Base-by-base conservation (phyloP, 768 basidiomycete species). In the Sarcomyxa edulis region DNA sequence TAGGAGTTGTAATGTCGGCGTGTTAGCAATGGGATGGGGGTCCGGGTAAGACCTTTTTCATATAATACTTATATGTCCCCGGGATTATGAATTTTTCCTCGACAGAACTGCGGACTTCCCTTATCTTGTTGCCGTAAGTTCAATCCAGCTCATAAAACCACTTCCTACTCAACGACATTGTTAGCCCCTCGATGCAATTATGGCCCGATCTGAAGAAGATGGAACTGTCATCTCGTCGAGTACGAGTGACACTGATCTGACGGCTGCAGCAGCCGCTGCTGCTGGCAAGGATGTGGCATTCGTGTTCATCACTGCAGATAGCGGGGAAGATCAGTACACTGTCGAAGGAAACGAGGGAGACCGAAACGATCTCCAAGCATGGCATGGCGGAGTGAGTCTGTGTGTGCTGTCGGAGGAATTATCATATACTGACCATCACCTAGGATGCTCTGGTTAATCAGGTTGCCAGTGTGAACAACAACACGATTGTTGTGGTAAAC, bases 1-100 rank as follows among this genome's bases (percentile, higher is more conserved):
- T n/a, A n/a, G n/a, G n/a, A n/a, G n/a, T n/a, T n/a, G n/a, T n/a
- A n/a, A n/a, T n/a, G 10, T 31, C 19, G 90, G 90, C 7, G 69
- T 84, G 12, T 69, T 96, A 16, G 90, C 89, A 6, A 84, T 92
- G 82, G 91, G 91, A n/a, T n/a, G 9, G 95, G 93, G n/a, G n/a
- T n/a, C n/a, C n/a, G n/a, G n/a, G n/a, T n/a, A n/a, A n/a, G n/a
- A n/a, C n/a, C n/a, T n/a, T n/a, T n/a, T n/a, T n/a, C n/a, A n/a
- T n/a, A n/a, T n/a, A n/a, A n/a, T n/a, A n/a, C n/a, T n/a, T n/a
- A n/a, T n/a, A n/a, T n/a, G n/a, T n/a, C n/a, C n/a, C n/a, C n/a
- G n/a, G n/a, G n/a, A n/a, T n/a, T n/a, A n/a, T n/a, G n/a, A n/a
- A n/a, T n/a, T n/a, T n/a, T n/a, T n/a, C n/a, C n/a, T n/a, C n/a